Evolutionary conservation across 768 basidiomycete genomes (phyloP).

Genomic region (Dentipellis sp.): DNA sequence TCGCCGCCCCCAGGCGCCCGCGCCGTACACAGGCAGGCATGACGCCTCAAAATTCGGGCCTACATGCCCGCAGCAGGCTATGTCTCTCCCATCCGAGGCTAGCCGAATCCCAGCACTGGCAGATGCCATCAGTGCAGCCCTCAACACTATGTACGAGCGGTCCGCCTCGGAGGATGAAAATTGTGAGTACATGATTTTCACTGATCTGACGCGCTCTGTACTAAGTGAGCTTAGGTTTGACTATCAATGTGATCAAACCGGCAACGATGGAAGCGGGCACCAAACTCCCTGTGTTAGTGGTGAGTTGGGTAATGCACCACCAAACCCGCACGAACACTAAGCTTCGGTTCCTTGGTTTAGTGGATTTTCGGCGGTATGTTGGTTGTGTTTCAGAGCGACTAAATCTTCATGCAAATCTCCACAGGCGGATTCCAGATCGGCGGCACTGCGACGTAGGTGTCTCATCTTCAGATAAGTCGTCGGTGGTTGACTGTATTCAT

Average conservation of each 20-base stretch:
- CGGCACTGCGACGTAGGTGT: constrained; percentile 8
- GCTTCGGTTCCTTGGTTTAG: background rate
- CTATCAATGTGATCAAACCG: constrained; percentile 11
- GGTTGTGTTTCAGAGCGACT: background rate
- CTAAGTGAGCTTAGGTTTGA: constrained; percentile 11
- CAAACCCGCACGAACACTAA: background rate
- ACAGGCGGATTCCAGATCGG: constrained; percentile 12
- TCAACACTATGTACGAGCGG: constrained; percentile 6
- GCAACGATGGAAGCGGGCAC: background rate
- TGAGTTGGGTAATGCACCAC: background rate
- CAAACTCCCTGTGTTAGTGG: constrained; percentile 11
- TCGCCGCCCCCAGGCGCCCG: constrained; percentile 8
- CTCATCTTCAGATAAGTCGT: background rate
- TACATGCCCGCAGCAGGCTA: constrained; percentile 19
- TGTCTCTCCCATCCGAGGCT: constrained; percentile 2
- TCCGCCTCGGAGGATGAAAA: constrained; percentile 10
- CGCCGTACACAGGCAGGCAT: constrained; percentile 12
- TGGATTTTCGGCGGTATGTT: constrained; percentile 11
- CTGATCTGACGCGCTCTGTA: background rate
- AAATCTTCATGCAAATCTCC: background rate
- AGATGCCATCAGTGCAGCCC: constrained; percentile 1
- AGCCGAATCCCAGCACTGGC: background rate
- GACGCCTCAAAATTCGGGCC: constrained; percentile 15
- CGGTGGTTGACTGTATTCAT: background rate
- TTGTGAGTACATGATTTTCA: constrained; percentile 4